These are phyloP conservation scores for Jaltomata sinuosa DNA, from an alignment of 257 asterid genomes.

Conservation along the genomic window DNA sequence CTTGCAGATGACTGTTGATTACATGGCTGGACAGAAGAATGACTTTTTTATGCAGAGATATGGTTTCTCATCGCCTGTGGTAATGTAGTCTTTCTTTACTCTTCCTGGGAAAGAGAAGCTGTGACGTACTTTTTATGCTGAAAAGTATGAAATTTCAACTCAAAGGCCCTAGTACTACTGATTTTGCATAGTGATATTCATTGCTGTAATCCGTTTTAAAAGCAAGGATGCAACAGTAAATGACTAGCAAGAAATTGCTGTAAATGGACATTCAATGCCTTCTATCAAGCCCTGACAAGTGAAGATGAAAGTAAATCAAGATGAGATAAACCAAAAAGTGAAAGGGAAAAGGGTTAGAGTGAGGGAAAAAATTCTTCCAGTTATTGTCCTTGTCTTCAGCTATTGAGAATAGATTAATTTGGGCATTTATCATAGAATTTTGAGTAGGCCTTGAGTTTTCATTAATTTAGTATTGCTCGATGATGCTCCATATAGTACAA, in stretches of 20 bases:
- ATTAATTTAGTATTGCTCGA: background rate
- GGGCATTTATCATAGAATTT: background rate
- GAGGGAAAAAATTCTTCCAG: background rate
- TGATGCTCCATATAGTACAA: background rate
- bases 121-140: background rate
- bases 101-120: background rate
- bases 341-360: background rate
- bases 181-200: background rate
- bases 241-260: background rate
- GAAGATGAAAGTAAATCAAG: background rate
- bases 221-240: background rate
- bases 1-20: slow-evolving; percentile 90
- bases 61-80: slow-evolving; percentile 97
- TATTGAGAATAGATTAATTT: background rate
- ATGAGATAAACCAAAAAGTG: background rate
- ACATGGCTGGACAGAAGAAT: slow-evolving; percentile 70
- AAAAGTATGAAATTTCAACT: background rate
- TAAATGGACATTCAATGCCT: background rate
- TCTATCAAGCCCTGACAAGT: background rate
- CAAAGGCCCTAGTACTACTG: background rate
- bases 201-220: background rate
- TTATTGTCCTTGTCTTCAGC: background rate
- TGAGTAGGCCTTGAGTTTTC: background rate
- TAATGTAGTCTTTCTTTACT: slow-evolving; percentile 20
- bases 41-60: slow-evolving; percentile 77